Conservation (phyloP, 345 rosid genomes). For the Eucalyptus victrix region DNA sequence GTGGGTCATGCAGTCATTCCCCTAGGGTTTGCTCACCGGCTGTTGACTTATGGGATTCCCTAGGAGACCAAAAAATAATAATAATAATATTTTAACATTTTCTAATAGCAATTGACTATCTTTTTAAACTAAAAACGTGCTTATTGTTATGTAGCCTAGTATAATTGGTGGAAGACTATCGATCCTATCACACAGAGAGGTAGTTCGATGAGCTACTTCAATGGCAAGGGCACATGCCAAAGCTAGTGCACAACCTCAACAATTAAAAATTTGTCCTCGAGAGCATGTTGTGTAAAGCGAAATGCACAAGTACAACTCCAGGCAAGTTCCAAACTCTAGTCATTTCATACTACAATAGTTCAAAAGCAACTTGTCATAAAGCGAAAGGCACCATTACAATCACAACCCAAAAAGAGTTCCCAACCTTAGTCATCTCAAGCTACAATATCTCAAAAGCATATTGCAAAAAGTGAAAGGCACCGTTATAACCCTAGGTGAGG, state of each 20-base stretch:
- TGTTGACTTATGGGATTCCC: too few relatives aligned
- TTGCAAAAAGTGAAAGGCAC: neutral
- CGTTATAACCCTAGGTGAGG: neutral
- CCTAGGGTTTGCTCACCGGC: too few relatives aligned
- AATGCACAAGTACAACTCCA: rapidly evolving
- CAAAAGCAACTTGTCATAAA: neutral
- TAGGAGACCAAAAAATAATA: too few relatives aligned
- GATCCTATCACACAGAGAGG: neutral
- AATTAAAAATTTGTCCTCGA: neutral
- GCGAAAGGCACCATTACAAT: neutral
- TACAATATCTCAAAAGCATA: neutral
- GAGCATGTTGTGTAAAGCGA: neutral
- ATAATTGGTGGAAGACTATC: neutral
- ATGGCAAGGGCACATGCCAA: neutral
- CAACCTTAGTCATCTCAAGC: neutral
- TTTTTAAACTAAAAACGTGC: neutral
- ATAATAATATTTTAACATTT: neutral
- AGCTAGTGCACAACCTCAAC: neutral
- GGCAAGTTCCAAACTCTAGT: rapidly evolving
- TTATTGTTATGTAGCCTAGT: neutral
- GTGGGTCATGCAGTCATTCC: too few relatives aligned
- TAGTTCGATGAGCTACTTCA: neutral
- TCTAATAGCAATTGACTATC: neutral
- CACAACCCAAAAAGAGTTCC: neutral
- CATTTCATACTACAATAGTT: neutral